Evolutionary conservation across 108 stramenopile genomes (phyloP), one percentile per base, ranked within the genome.

Genomic region (Nitzschia sp.): DNA sequence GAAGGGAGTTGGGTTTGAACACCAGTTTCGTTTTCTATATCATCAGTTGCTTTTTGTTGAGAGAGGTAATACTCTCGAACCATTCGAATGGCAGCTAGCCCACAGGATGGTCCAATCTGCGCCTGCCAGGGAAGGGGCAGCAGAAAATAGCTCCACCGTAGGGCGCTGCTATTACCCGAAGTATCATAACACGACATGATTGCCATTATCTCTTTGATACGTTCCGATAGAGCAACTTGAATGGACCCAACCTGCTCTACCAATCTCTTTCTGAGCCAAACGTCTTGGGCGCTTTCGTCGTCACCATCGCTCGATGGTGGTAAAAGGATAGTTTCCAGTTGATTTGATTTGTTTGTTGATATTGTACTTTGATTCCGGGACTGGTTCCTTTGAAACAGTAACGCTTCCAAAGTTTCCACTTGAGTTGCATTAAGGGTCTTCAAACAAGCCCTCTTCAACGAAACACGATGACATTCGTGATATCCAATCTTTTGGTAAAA

Each of bases 81-180:
- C 78, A 79, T 79, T 27, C 78, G 78, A 2, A 79, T 11, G 2
- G 78, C 78, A 0, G 78, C 68, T 45, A 79, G 67, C 38, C 78
- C 78, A 42, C 78, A 79, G 27, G 78, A 73, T n/a, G 78, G 78
- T 6, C 78, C 78, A 28, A 79, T 70, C 42, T 79, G 78, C 15
- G 30, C 47, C 25, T 72, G 71, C 78, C 78, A 79, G 25, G 78
- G 67, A 15, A 79, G 59, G 28, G 60, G 48, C 30, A 58, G 1
- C 0, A 65, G 27, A 2, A 36, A 30, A 25, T 75, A 68, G 23
- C 26, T 15, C 56, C 56, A 63, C 19, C 36, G 11, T 19, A 23
- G 2, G 32, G 28, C 56, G 18, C 17, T 45, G 56, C 2, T 28
- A 57, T 34, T 4, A 58, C 18, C 21, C 1, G 34, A 8, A 31